Base-by-base conservation (phyloP, 2,329 filamentous ascomycete species). In the Calycina herbarum region DNA sequence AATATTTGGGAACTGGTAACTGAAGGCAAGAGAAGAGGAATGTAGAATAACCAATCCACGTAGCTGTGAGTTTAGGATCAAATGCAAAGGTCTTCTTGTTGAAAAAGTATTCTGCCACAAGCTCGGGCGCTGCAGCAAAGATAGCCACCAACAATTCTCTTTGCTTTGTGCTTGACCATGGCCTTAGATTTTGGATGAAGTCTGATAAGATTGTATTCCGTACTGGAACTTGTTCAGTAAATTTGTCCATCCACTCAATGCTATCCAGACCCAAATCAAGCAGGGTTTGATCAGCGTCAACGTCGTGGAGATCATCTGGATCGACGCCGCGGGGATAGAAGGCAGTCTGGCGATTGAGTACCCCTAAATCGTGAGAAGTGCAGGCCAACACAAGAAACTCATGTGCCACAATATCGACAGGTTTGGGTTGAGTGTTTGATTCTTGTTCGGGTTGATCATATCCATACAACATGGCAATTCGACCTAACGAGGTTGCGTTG, bases 41-140 rank as follows among this genome's bases (percentile, higher is more conserved):
- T 0, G 93, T 88, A 0, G 93, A 93, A 75, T 96, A 97, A 54
- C 94, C 94, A 71, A 98, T 91, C 95, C 95, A 99, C 0, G 93
- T 95, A 57, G 93, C 89, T 2, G 93, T 95, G 5, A 96, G 83
- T 75, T 97, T 98, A 0, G 95, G 94, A 54, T 98, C 94, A 68
- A 96, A 93, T 0, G 89, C 87, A 73, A 98, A 95, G 63, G 89
- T 86, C 67, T 86, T 88, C 74, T 93, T 94, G 75, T 86, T 89
- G 56, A 88, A 82, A 74, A 97, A 98, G 76, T 96, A 99, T 73
- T 93, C 89, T 56, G 93, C 90, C 1, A 96, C 86, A 2, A 98
- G 83, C 77, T 98, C 95, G 0, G 96, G 94, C 0, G 90, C 92
- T 7, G 86, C 86, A 68, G 83, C 83, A 75, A 99, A 96, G 40